These are phyloP conservation scores for Nicotiana otophora DNA, from an alignment of 257 asterid species.

Conservation along the genomic window DNA sequence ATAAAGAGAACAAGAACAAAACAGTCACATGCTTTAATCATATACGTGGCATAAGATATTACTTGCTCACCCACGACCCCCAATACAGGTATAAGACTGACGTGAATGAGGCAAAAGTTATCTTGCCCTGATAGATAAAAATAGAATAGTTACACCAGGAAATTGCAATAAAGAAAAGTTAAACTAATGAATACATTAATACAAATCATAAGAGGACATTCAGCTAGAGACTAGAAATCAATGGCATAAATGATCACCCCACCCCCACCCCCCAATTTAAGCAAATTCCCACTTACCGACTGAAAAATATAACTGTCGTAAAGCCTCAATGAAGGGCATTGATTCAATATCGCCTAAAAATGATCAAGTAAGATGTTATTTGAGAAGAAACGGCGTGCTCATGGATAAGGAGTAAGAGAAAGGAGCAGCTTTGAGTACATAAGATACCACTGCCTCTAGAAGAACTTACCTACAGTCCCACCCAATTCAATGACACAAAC, in stretches of 20 bases:
- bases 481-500: slow-evolving; percentile 98
- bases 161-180: neutral
- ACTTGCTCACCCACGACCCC: slow-evolving; percentile 99
- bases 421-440: neutral
- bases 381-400: neutral
- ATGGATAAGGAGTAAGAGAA: neutral
- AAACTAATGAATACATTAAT: neutral
- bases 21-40: slow-evolving; percentile 5
- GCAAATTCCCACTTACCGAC: slow-evolving; percentile 55
- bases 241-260: too few relatives aligned
- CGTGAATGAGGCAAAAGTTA: slow-evolving; percentile 93
- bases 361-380: slow-evolving; percentile 1
- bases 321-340: slow-evolving; percentile 97
- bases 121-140: slow-evolving; percentile 51
- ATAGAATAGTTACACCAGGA: neutral
- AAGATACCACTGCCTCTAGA: neutral
- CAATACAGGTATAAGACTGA: slow-evolving; percentile 91
- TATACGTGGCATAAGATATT: slow-evolving; percentile 20
- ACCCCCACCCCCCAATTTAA: neutral
- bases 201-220: neutral
- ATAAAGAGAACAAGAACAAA: neutral
- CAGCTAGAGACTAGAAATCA: neutral
- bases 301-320: slow-evolving; percentile 76
- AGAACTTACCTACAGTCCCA: slow-evolving; percentile 86
- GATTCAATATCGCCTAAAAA: slow-evolving; percentile 93